Percentiles rank a stretch among this genome's conserved stretches.
These are phyloP conservation scores for Euclidium syriacum DNA, from an alignment of 345 rosid genomes.

Conservation along the genomic window DNA sequence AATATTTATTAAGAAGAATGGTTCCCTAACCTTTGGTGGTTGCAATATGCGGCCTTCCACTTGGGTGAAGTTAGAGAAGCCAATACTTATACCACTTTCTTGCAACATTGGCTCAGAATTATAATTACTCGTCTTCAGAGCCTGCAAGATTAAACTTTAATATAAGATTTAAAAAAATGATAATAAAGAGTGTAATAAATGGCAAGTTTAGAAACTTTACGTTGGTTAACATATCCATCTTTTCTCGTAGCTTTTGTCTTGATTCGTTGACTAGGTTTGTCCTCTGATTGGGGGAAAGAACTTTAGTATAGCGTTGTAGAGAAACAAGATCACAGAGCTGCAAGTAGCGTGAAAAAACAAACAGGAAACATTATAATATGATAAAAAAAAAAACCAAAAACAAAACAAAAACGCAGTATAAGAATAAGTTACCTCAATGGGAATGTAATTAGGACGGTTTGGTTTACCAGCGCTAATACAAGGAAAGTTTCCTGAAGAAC, in stretches of 20 bases:
- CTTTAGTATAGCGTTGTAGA: constrained; percentile 80
- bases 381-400: no score
- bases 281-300: constrained; percentile 54
- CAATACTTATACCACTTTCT: constrained; percentile 57
- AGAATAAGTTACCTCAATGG: no score
- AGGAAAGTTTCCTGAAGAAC: no score
- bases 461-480: no score
- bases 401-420: no score
- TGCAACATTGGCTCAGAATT: constrained; percentile 61
- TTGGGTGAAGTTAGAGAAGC: constrained; percentile 45
- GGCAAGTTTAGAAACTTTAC: constrained; percentile 38
- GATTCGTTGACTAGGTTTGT: constrained; percentile 64
- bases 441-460: no score
- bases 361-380: no score
- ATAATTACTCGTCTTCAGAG: constrained; percentile 53
- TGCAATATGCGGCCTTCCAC: constrained; percentile 70
- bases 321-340: constrained; percentile 71
- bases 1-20: neutral
- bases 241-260: constrained; percentile 72
- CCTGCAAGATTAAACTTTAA: constrained; percentile 39
- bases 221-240: constrained; percentile 45
- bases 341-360: neutral
- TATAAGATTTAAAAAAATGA: neutral
- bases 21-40: constrained; percentile 83
- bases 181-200: neutral